Evolutionary conservation across 2,329 filamentous ascomycete species (phyloP).

Genomic region (Lecanosticta acicola): DNA sequence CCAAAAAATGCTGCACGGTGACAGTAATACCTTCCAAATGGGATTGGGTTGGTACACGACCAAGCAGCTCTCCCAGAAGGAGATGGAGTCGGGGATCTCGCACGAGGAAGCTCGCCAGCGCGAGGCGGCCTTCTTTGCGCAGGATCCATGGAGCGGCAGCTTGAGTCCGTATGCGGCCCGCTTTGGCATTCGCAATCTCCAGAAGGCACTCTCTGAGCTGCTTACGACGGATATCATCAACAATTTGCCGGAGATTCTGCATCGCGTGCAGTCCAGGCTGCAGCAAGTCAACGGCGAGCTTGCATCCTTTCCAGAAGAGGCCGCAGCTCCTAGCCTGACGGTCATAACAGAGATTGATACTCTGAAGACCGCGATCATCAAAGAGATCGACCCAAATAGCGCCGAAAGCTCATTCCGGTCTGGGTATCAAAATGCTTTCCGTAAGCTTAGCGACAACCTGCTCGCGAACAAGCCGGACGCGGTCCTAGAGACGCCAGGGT

Average conservation of each 20-base stretch:
- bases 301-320: slow-evolving; percentile 56
- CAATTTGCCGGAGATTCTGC: slow-evolving; percentile 39
- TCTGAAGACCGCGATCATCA: slow-evolving; percentile 52
- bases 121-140: slow-evolving; percentile 49
- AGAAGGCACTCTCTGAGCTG: slow-evolving; percentile 43
- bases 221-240: slow-evolving; percentile 44
- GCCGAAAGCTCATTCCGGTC: slow-evolving; percentile 39
- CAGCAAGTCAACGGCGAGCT: slow-evolving; percentile 52
- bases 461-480: slow-evolving; percentile 27
- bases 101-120: slow-evolving; percentile 45
- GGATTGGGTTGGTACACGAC: slow-evolving; percentile 77
- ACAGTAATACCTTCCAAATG: slow-evolving; percentile 51
- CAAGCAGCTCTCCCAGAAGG: slow-evolving; percentile 53
- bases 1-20: slow-evolving; percentile 45
- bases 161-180: slow-evolving; percentile 38
- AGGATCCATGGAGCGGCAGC: slow-evolving; percentile 43
- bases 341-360: slow-evolving; percentile 55
- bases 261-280: slow-evolving; percentile 45
- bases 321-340: slow-evolving; percentile 58
- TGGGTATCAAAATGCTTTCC: slow-evolving; percentile 42
- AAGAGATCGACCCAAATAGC: slow-evolving; percentile 49
- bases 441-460: slow-evolving; percentile 47
- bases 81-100: slow-evolving; percentile 42
- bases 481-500: slow-evolving; percentile 23
- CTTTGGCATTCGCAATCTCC: slow-evolving; percentile 51